Evolutionary conservation across 257 asterid genomes (phyloP).

Genomic region (Solanum virginianum): DNA sequence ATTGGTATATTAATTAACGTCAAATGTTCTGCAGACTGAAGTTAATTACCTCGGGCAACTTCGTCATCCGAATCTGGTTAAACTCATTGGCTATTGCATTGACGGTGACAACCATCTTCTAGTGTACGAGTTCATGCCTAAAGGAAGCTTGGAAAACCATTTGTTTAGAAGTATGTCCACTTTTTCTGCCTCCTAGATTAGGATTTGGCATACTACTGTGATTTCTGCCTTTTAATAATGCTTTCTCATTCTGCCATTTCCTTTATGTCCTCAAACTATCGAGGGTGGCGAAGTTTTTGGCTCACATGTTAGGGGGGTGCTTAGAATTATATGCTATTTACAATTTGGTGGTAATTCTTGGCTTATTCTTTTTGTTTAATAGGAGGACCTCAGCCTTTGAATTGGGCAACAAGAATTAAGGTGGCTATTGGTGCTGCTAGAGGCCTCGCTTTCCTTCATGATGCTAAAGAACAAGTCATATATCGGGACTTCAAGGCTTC

Average conservation of each 20-base stretch:
- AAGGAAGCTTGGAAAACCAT: conserved; percentile 96
- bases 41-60: conserved; percentile 92
- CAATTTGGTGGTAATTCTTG: neutral
- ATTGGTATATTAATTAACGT: neutral
- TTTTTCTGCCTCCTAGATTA: neutral
- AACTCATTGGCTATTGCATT: conserved; percentile 83
- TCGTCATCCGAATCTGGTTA: conserved; percentile 80
- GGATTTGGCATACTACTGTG: neutral
- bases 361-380: conserved; percentile 7
- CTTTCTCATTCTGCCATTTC: neutral
- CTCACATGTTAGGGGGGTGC: neutral
- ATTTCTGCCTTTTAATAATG: neutral
- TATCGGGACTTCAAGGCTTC: conserved; percentile 90
- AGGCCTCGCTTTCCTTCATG: conserved; percentile 85
- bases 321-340: neutral
- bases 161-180: conserved; percentile 64
- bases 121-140: conserved; percentile 95
- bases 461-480: conserved; percentile 74
- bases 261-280: neutral
- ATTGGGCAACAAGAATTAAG: conserved; percentile 87
- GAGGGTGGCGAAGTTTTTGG: neutral
- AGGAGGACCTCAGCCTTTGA: conserved; percentile 83
- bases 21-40: conserved; percentile 62
- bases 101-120: conserved; percentile 85
- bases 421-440: conserved; percentile 91